phyloP scores from a whole-genome alignment of 2,329 filamentous ascomycete genomes.

The Colletotrichum navitas region DNA sequence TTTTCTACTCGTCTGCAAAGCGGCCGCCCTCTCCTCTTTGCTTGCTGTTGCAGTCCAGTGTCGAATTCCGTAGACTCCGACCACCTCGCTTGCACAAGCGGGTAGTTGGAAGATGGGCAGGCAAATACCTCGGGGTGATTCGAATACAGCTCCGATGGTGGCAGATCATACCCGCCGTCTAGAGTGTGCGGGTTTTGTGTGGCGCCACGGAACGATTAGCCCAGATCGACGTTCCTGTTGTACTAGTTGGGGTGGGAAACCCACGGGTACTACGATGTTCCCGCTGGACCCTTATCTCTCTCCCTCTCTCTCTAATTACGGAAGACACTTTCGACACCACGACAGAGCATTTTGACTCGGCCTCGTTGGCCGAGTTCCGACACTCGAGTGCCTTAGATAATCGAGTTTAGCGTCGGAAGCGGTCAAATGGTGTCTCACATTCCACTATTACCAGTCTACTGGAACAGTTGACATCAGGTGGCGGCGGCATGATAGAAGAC shows the following conservation, averaged over 20 bases:
- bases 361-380: background rate
- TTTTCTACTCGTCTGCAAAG: constrained; percentile 15
- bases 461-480: constrained; percentile 36
- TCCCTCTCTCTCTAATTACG: constrained; percentile 19
- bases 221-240: constrained; percentile 35
- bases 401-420: background rate
- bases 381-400: background rate
- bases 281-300: constrained; percentile 30
- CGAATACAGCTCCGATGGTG: constrained; percentile 2
- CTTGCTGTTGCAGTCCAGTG: background rate
- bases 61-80: background rate
- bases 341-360: background rate
- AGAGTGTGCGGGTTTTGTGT: constrained; percentile 30
- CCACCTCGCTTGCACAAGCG: constrained; percentile 8
- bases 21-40: constrained; percentile 29
- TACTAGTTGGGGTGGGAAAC: background rate
- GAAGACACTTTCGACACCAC: constrained; percentile 31
- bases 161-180: constrained; percentile 29
- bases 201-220: constrained; percentile 32
- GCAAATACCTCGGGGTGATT: background rate
- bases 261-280: background rate
- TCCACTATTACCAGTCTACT: constrained; percentile 19
- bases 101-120: constrained; percentile 13
- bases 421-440: background rate
- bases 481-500: constrained; percentile 18